Conservation (phyloP, 345 rosid species). For the Brassica carinata region DNA sequence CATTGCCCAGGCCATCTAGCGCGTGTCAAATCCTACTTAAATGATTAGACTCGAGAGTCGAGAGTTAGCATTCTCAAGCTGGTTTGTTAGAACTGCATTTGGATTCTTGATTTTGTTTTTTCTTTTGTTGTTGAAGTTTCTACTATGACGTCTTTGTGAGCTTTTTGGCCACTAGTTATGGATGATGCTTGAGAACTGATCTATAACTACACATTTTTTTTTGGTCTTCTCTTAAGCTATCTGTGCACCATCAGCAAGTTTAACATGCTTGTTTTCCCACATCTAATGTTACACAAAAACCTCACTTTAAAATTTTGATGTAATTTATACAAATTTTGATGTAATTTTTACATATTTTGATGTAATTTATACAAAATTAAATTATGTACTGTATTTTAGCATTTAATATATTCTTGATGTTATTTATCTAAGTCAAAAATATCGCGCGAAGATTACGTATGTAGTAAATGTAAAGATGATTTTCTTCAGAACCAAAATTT, state of each 20-base stretch:
- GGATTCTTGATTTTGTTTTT: background rate
- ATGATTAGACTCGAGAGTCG: background rate
- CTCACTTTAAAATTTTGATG: too few species aligned
- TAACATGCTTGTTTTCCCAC: background rate
- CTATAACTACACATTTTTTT: background rate
- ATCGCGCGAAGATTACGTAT: background rate
- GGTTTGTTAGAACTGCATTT: background rate
- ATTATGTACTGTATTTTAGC: background rate
- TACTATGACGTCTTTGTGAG: background rate
- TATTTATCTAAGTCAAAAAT: background rate
- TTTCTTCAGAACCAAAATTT: background rate
- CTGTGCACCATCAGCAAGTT: background rate
- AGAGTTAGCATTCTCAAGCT: background rate
- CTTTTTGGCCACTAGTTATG: background rate
- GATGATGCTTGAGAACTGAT: background rate
- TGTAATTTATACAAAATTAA: too few species aligned
- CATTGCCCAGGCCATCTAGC: slow-evolving; percentile 16
- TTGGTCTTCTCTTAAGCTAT: background rate
- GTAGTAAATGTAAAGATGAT: background rate
- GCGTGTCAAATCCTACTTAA: background rate
- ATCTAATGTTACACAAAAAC: too few species aligned
- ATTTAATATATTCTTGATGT: background rate
- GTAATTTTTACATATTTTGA: too few species aligned
- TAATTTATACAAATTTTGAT: too few species aligned
- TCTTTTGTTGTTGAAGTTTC: background rate